Conservation (phyloP, 2,329 filamentous ascomycete species). For the Paramyrothecium sp. region DNA sequence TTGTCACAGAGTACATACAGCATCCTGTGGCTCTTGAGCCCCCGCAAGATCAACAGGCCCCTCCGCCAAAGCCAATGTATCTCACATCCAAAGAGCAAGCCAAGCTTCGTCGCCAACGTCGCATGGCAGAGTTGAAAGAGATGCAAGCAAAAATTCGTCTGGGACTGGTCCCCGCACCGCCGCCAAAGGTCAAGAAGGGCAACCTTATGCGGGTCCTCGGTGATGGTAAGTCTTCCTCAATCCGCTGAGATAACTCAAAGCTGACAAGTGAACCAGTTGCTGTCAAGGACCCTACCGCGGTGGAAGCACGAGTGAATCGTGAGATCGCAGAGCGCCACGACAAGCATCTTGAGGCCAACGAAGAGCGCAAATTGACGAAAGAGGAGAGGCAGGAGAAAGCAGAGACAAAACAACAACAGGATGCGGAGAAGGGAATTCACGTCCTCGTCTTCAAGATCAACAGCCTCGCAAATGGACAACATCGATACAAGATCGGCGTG, state of each 20-base stretch:
- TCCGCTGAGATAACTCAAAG: not conserved
- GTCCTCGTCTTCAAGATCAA: constrained; percentile 87
- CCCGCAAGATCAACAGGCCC: constrained; percentile 81
- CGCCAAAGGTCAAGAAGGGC: constrained; percentile 94
- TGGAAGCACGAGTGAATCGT: constrained; percentile 88
- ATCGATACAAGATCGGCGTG: constrained; percentile 88
- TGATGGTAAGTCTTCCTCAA: constrained; percentile 54
- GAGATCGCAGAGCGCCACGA: constrained; percentile 86
- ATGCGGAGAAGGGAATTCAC: constrained; percentile 82
- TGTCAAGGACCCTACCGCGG: constrained; percentile 95
- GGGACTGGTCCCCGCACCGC: constrained; percentile 83
- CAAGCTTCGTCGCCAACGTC: constrained; percentile 83
- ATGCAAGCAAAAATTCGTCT: constrained; percentile 94
- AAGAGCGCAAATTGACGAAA: constrained; percentile 83
- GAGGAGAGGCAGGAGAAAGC: constrained; percentile 86
- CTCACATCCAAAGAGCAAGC: constrained; percentile 88
- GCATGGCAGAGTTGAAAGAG: constrained; percentile 93
- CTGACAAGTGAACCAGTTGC: constrained; percentile 32
- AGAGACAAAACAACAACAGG: constrained; percentile 76
- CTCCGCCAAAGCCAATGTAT: constrained; percentile 84
- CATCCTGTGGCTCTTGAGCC: constrained; percentile 90
- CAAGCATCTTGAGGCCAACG: constrained; percentile 75
- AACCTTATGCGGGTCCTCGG: constrained; percentile 98
- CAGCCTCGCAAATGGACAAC: constrained; percentile 86
- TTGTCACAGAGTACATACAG: constrained; percentile 88